Conservation (phyloP, 768 basidiomycete genomes). For the Mrakia blollopis region DNA sequence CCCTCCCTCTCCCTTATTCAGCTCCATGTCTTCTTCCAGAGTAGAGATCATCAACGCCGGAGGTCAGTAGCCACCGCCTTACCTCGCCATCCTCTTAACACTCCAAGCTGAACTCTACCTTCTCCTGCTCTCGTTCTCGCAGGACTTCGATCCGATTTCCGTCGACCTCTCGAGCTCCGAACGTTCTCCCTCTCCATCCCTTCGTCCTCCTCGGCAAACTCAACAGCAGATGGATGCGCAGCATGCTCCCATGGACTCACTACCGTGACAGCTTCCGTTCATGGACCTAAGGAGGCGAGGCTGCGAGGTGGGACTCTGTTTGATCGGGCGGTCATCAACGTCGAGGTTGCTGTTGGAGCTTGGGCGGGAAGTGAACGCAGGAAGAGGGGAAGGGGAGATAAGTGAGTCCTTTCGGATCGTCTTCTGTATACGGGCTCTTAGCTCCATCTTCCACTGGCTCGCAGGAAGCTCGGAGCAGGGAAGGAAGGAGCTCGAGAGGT, state of each 20-base stretch:
- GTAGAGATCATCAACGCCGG: constrained; percentile 78
- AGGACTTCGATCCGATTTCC: constrained; percentile 77
- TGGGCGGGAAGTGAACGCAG: constrained; percentile 74
- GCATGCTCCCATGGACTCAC: constrained; percentile 83
- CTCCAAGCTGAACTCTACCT: constrained; percentile 34
- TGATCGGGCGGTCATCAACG: constrained; percentile 81
- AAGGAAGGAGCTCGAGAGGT: neutral
- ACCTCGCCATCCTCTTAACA: neutral
- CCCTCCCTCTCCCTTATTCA: neutral
- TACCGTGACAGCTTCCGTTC: constrained; percentile 77
- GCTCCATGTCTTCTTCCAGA: constrained; percentile 43
- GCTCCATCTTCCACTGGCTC: neutral
- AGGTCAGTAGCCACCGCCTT: constrained; percentile 42
- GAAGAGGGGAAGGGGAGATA: constrained; percentile 74
- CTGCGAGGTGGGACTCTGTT: constrained; percentile 66
- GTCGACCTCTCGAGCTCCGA: constrained; percentile 86
- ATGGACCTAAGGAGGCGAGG: constrained; percentile 86
- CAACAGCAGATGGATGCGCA: constrained; percentile 78
- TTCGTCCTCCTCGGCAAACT: neutral
- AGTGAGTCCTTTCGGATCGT: constrained; percentile 55
- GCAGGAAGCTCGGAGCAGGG: neutral
- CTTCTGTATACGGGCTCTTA: neutral
- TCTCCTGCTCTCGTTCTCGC: constrained; percentile 27
- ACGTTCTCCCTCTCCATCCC: constrained; percentile 72
- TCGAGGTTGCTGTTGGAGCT: constrained; percentile 78